Evolutionary conservation across 1,284 basidiomycete genomes (phyloP), one percentile per base, ranked within the genome.

Genomic region (Marasmius fiardii): DNA sequence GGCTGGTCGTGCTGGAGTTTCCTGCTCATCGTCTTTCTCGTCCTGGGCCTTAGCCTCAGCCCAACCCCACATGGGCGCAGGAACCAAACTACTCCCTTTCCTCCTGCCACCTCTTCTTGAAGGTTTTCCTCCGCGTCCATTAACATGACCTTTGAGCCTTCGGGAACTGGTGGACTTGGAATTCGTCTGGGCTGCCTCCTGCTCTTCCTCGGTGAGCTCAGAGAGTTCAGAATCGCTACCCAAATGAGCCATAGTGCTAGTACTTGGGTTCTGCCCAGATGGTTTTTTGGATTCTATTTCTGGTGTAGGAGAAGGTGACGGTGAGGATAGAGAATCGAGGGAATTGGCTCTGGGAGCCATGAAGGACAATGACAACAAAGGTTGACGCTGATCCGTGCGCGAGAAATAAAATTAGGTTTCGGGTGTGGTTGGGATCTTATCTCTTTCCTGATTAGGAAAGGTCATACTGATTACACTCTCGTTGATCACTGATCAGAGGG

Each of bases 11-110:
- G 31, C 56, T 58, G 49, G 54, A 51, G 70, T 67, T 16, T 71
- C 70, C 31, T 83, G 82, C 50, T 83, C 79, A 60, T 82, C 78
- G 55, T 80, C 39, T 41, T 41, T 41, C 39, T 41, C 74, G 43
- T 71, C 70, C 58, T 67, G 70, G 41, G 71, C 73, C 70, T 81
- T 82, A 51, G 69, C 66, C 54, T 80, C 82, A 26, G 82, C 87
- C 88, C 88, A 90, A 33, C 79, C 86, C 88, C 86, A 90, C 86
- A 88, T 90, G 54, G 81, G 81, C 28, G 82, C 82, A 39, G 88
- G 86, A 1, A 88, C 82, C 57, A 88, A 76, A 52, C 83, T 83
- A 60, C 82, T 81, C 52, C 84, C 79, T 68, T 85, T 88, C 68
- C 75, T 78, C 60, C 79, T 73, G 20, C 71, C 73, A 43, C 69